phyloP scores from a whole-genome alignment of 306 rosid genomes.

The Hylodesmum podocarpum region DNA sequence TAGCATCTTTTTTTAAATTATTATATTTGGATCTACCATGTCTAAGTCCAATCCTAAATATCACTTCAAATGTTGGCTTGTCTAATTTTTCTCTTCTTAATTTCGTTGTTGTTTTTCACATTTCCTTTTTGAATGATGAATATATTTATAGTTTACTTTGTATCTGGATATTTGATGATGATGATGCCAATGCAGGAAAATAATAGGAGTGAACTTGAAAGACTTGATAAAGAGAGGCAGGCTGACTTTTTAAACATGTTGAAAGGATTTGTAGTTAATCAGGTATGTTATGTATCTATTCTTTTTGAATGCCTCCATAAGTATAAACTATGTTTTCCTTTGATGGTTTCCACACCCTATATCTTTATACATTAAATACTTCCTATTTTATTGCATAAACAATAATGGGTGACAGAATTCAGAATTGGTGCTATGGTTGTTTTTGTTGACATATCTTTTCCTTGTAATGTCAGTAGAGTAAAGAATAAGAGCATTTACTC shows the following conservation, averaged over 20 bases:
- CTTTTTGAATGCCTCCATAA: not conserved
- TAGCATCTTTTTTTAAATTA: not conserved
- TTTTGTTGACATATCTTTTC: not conserved
- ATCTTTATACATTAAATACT: not conserved
- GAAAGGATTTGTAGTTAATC: conserved; percentile 86
- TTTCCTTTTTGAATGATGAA: not conserved
- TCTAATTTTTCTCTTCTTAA: conserved; percentile 20
- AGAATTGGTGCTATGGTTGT: too few species aligned
- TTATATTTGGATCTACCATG: not conserved
- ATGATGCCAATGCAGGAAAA: conserved; percentile 67
- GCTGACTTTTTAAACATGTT: conserved; percentile 83
- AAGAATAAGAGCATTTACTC: not conserved
- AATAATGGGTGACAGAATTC: not conserved
- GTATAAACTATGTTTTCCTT: conserved; percentile 4
- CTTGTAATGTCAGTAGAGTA: not conserved
- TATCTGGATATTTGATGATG: conserved; percentile 24
- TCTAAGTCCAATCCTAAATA: not conserved
- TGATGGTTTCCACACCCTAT: not conserved
- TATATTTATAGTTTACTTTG: not conserved
- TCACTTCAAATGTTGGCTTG: not conserved
- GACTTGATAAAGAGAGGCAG: conserved; percentile 78
- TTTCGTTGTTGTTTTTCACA: not conserved
- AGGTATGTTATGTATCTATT: conserved; percentile 51
- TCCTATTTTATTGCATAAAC: not conserved
- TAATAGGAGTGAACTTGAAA: conserved; percentile 86